Evolutionary conservation across 805 yeast species (phyloP), one percentile per base, ranked within the genome.

Genomic region (Sugiyamaella floridensis): DNA sequence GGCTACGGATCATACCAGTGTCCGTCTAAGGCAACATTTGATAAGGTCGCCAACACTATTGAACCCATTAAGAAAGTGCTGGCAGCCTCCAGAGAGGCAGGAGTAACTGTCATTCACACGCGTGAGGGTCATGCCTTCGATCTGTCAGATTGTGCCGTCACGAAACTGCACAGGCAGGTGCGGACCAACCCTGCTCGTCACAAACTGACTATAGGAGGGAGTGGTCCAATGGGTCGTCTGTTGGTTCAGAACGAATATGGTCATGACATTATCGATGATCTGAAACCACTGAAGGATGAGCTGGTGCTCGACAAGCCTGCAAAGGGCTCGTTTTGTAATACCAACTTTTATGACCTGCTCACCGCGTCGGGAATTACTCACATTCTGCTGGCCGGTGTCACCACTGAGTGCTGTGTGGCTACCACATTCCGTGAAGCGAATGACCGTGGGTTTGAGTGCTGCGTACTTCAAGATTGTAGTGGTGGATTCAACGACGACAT

Each of bases 371-470:
- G 69, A 2, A 50, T 67, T 9, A 65, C 68, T 5, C 67, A 64
- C 47, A 40, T 67, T 19, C 37, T 67, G 18, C 51, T 67, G 14
- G 55, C 63, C 32, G 70, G 70, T 8, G 69, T 67, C n/a, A 67
- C 70, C 10, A 64, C 70, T 1, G 70, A 67, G 54, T 66, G 69
- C 54, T 67, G 70, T 51, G 70, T 67, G 1, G 61, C 69, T 11
- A 61, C 68, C 5, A 67, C 70, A 6, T 65, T 65, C 53, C 54
- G 69, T 19, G 69, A 66, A 43, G 70, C 67, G 4, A 67, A 66
- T 49, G 70, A 67, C 53, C 62, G 64, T 20, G 70, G 70, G 2
- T 67, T 65, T 53, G 67, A 67, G 46, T 63, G 66, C 52, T 61
- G 65, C 49, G 65, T 61, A 11, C 46, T 61, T 40, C 48, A 58